Evolutionary conservation across 805 yeast species (phyloP), one percentile per base, ranked within the genome.

Genomic region (Wickerhamomyces hampshirensis): DNA sequence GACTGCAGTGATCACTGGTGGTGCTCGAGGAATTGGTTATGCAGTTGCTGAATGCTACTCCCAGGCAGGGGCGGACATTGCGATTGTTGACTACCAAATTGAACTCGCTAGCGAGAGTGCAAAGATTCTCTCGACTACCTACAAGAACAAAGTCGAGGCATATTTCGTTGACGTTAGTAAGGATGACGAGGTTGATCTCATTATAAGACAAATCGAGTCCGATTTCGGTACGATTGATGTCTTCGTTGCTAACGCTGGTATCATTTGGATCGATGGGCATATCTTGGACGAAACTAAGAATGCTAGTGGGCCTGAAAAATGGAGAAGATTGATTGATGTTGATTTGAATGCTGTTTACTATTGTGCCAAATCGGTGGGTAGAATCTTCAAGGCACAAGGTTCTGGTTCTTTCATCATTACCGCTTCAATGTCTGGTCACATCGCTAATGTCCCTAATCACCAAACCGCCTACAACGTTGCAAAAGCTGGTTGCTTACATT

Each of bases 201-300:
- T 43, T 11, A 46, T 71, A 19, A 35, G 41, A 17, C 42, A 44
- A 26, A 75, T 78, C 43, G 73, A 67, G 44, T 46, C 60, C 40
- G 94, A 85, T 53, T 86, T 87, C 56, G 78, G 79, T 37, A 75
- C 75, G 43, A 76, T 87, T 47, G 95, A 87, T 59, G 65, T 85
- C 18, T 81, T 84, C 52, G 93, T 87, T 31, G 94, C 94, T 50
- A 87, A 87, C 58, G 96, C 96, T 11, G 96, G 96, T 28, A 77
- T 85, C 32, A 79, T 87, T 12, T 86, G 94, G 94, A 70, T 76
- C 16, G 67, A 73, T 19, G 88, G 89, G 16, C 73, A 73, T 14
- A 56, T 77, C 43, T 57, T 74, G 38, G 73, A 68, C 40, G 60
- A 60, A 36, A 53, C 33, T 19, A 29, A 35, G 21, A 35, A 33